A percentile compares a stretch with the other conserved stretches of the same genome.
phyloP scores from a whole-genome alignment of 1,139 yeast species.

The Hanseniaspora uvarum region DNA sequence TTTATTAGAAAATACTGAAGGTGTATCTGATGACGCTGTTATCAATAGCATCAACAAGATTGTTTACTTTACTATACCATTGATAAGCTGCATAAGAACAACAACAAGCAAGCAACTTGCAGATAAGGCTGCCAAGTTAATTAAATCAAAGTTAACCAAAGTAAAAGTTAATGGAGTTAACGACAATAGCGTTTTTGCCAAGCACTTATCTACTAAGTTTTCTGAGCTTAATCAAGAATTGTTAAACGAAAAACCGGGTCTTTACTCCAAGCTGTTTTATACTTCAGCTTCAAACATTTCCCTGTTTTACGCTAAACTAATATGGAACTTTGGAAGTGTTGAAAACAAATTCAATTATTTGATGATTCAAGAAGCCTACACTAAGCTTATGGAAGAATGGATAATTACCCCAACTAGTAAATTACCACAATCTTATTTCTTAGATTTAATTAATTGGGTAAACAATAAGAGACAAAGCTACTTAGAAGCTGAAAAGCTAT shows the following conservation, averaged over 20 bases:
- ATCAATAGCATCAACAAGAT: neutral
- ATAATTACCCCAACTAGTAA: constrained; percentile 40
- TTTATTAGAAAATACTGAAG: constrained; percentile 9
- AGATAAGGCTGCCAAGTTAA: neutral
- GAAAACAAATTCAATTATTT: constrained; percentile 28
- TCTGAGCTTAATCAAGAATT: constrained; percentile 28
- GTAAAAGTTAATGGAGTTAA: constrained; percentile 30
- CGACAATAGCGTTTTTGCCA: constrained; percentile 20
- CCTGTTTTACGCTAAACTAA: constrained; percentile 50
- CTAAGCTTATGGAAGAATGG: constrained; percentile 52
- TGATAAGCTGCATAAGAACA: constrained; percentile 35
- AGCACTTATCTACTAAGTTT: constrained; percentile 19
- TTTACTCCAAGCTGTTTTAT: constrained; percentile 23
- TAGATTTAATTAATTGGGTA: constrained; percentile 76
- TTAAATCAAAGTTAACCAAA: constrained; percentile 45
- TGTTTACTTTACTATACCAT: constrained; percentile 42
- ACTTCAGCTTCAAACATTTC: constrained; percentile 32
- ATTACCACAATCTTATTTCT: constrained; percentile 52
- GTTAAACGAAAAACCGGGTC: constrained; percentile 30
- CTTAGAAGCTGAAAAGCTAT: neutral
- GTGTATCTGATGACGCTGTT: neutral
- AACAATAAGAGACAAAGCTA: constrained; percentile 34
- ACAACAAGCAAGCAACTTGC: neutral
- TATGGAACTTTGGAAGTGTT: constrained; percentile 30
- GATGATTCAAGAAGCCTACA: constrained; percentile 47